Conservation (phyloP, 2,329 filamentous ascomycete genomes). For the Rhinocladiella similis region DNA sequence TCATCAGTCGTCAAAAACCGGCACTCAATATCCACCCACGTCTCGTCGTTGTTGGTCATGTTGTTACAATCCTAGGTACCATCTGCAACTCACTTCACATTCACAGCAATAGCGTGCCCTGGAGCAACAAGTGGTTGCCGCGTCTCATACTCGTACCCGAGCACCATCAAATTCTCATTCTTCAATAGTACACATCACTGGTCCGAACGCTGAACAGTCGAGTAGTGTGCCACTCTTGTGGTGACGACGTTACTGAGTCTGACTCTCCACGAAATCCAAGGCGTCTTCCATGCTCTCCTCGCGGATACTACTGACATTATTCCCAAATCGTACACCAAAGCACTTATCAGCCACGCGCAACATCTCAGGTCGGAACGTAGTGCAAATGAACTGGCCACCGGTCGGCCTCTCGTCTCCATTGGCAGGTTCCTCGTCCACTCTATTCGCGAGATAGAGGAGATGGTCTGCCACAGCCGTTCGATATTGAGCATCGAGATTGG, state of each 20-base stretch:
- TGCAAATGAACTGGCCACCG: constrained; percentile 89
- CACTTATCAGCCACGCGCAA: constrained; percentile 94
- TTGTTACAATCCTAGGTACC: too few species aligned
- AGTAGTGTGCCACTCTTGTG: neutral
- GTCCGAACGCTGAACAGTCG: too few species aligned
- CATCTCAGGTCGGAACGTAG: constrained; percentile 96
- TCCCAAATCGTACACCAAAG: constrained; percentile 88
- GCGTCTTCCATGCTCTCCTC: constrained; percentile 86
- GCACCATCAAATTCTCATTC: neutral
- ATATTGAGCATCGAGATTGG: constrained; percentile 97
- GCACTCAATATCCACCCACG: too few species aligned
- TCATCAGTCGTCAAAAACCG: too few species aligned
- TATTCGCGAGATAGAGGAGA: constrained; percentile 72
- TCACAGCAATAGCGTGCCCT: too few species aligned
- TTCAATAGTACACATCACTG: neutral
- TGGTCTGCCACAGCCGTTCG: constrained; percentile 91
- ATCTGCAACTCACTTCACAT: too few species aligned
- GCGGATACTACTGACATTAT: constrained; percentile 93
- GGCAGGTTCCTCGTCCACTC: constrained; percentile 54
- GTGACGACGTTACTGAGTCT: constrained; percentile 43
- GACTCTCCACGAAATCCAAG: constrained; percentile 90
- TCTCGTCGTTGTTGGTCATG: too few species aligned
- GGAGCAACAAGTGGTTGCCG: too few species aligned
- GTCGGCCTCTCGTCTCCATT: constrained; percentile 36
- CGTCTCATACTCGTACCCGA: too few species aligned